Evolutionary conservation across 2,329 filamentous ascomycete species (phyloP).

Genomic region (Claviceps sp.): DNA sequence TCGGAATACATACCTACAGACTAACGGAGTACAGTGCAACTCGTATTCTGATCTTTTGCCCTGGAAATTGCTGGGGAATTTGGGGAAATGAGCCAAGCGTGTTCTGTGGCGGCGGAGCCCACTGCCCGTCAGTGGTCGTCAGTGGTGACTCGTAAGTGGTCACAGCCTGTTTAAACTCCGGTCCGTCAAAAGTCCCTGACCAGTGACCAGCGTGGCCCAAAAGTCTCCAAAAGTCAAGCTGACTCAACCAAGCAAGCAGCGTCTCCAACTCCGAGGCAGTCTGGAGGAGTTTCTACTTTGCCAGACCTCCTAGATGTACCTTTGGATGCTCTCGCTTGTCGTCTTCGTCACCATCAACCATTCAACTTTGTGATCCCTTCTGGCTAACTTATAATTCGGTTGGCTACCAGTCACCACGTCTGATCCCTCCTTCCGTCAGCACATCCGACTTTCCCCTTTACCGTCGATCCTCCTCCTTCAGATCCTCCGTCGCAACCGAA

Average conservation of each 20-base stretch:
- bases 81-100: background rate
- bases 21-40: no score
- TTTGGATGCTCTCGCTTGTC: background rate
- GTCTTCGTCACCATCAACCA: background rate
- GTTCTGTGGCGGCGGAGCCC: background rate
- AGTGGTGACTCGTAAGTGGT: no score
- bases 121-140: no score
- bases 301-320: background rate
- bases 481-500: background rate
- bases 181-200: no score
- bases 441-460: background rate
- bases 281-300: background rate
- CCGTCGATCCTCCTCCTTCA: background rate
- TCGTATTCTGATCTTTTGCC: background rate
- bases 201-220: no score
- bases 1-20: no score
- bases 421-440: background rate
- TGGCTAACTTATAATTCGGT: background rate
- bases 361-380: background rate
- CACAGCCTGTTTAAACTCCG: no score
- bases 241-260: no score
- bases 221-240: no score
- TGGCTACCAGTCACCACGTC: background rate
- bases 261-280: no score
- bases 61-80: background rate